Base-by-base conservation (phyloP, 208 protist species). In the Wallacemonas sp. region DNA sequence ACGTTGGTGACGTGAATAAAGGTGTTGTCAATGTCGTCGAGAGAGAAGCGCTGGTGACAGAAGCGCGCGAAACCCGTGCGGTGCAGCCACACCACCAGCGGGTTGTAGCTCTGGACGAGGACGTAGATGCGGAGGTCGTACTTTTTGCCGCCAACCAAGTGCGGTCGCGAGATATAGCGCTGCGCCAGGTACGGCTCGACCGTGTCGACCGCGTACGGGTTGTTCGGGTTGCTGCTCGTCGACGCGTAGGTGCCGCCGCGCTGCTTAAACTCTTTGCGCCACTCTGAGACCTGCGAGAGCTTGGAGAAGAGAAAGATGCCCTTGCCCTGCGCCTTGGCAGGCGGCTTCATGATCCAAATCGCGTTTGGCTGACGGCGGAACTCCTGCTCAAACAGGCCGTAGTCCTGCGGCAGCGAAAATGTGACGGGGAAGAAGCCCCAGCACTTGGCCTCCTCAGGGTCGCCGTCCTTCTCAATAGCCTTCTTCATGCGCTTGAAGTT, bases 281-380 rank as follows among this genome's bases (percentile, higher is more conserved):
- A 99, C 25, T 98, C 91, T 10, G 88, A 67, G 26, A 99, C 93
- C 67, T 99, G 93, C 11, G 84, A 95, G 12, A 99, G 86, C 65
- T 98, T 98, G 4, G 97, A 93, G 62, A 99, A 97, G 28, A 99
- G 82, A 75, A 99, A 99, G 57, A 99, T 99, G 54, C 97, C 97
- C 65, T 98, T 98, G 3, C 97, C 97, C 73, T 98, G 95, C 36
- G 95, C 90, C 79, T 93, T 98, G 5, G 91, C 95, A 0, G 97
- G 95, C 16, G 97, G 97, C 77, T 99, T 99, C 96, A 98, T 98
- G 59, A 99, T 99, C 97, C 97, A 98, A 32, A 91, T 82, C 1
- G 79, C 71, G 59, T 94, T 95, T 0, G 79, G 89, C 62, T 89
- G 92, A 4, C 89, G 94, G 31, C 90, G 94, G 64, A 97, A 99